A percentile compares a stretch with the other conserved stretches of the same genome.
These are phyloP conservation scores for Pseudogymnoascus sp. DNA, from an alignment of 2,329 filamentous ascomycete species.

Conservation along the genomic window DNA sequence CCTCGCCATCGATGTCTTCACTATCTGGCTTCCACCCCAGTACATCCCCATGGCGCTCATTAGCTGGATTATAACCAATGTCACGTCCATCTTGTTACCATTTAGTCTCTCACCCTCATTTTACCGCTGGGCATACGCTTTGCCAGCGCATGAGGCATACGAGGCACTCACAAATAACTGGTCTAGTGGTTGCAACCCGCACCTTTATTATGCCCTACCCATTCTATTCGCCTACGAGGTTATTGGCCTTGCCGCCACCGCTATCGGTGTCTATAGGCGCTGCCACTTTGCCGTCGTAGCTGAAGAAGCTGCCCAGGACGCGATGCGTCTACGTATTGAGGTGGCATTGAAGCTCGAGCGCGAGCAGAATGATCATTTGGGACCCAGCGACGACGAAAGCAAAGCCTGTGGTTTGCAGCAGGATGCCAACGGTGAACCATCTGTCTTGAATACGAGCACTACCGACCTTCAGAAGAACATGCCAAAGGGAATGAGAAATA, in stretches of 20 bases:
- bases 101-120: conserved; percentile 50
- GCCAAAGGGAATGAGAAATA: background rate
- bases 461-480: background rate
- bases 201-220: conserved; percentile 32
- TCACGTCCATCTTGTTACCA: conserved; percentile 51
- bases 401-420: background rate
- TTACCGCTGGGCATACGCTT: conserved; percentile 54
- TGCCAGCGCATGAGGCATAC: conserved; percentile 53
- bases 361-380: conserved; percentile 13
- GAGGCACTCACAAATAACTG: conserved; percentile 33
- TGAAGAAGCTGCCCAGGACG: conserved; percentile 22
- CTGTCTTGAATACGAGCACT: background rate
- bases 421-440: background rate
- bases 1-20: conserved; percentile 27
- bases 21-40: conserved; percentile 12
- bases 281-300: conserved; percentile 28
- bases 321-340: conserved; percentile 24
- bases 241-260: conserved; percentile 18
- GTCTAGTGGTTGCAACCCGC: conserved; percentile 32
- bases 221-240: conserved; percentile 35
- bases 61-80: conserved; percentile 59
- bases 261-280: conserved; percentile 26
- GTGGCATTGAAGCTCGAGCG: conserved; percentile 25
- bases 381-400: background rate
- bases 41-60: conserved; percentile 35